These are phyloP conservation scores for Leptodontidium sp. DNA, from an alignment of 2,329 filamentous ascomycete genomes.

Conservation along the genomic window DNA sequence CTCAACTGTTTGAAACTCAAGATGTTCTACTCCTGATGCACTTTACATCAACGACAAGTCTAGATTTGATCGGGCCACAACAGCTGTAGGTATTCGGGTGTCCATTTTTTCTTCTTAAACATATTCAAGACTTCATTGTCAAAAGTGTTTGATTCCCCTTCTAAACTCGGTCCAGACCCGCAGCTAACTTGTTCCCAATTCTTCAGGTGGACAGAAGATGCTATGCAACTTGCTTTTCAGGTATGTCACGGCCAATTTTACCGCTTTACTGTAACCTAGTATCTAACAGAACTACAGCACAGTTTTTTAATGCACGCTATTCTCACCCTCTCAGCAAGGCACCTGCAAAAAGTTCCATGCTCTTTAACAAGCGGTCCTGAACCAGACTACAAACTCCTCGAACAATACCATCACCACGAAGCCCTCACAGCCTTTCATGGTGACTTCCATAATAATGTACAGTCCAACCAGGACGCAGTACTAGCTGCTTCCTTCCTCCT, in stretches of 20 bases:
- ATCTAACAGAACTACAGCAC: slow-evolving; percentile 23
- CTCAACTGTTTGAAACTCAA: slow-evolving; percentile 21
- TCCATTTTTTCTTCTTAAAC: neutral
- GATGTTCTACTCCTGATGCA: slow-evolving; percentile 27
- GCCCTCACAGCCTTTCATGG: slow-evolving; percentile 31
- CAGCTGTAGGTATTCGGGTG: neutral
- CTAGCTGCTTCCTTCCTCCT: slow-evolving; percentile 35
- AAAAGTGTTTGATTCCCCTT: neutral
- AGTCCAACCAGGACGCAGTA: slow-evolving; percentile 31
- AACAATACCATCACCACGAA: slow-evolving; percentile 32
- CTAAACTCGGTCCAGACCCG: neutral
- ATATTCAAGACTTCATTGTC: neutral
- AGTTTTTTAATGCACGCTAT: slow-evolving; percentile 36
- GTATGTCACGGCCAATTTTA: slow-evolving; percentile 9
- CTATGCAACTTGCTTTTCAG: slow-evolving; percentile 33
- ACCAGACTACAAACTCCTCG: slow-evolving; percentile 24
- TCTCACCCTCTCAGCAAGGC: slow-evolving; percentile 29
- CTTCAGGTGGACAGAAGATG: slow-evolving; percentile 30
- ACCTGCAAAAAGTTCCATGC: slow-evolving; percentile 25
- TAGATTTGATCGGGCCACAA: slow-evolving; percentile 23
- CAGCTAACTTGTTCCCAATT: neutral
- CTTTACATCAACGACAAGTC: slow-evolving; percentile 26
- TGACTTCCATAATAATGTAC: slow-evolving; percentile 22
- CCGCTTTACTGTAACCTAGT: neutral
- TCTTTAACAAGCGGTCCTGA: slow-evolving; percentile 1